Conservation (phyloP, 306 rosid species). For the Glycine latifolia region DNA sequence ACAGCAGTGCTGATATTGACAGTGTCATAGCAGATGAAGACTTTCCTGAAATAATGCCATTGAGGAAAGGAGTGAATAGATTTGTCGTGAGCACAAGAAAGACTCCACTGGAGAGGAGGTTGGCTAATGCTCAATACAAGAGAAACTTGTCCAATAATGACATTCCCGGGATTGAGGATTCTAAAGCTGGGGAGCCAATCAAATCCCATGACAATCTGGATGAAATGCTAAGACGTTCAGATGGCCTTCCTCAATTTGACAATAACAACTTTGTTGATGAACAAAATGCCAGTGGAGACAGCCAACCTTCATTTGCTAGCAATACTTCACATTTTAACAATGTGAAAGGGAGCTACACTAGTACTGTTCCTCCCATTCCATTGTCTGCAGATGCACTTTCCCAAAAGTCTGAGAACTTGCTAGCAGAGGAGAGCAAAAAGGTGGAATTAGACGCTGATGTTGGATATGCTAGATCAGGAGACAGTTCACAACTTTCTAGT, state of each 20-base stretch:
- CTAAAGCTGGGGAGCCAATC: constrained; percentile 33
- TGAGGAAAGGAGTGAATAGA: constrained; percentile 94
- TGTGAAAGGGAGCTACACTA: constrained; percentile 50
- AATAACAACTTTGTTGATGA: constrained; percentile 41
- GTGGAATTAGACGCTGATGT: constrained; percentile 21
- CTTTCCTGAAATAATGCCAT: constrained; percentile 97
- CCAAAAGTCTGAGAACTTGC: constrained; percentile 58
- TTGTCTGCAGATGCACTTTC: constrained; percentile 62
- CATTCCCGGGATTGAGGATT: constrained; percentile 44
- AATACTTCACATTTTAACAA: constrained; percentile 46
- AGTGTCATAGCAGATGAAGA: constrained; percentile 70
- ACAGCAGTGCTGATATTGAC: constrained; percentile 66
- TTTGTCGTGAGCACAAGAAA: constrained; percentile 95
- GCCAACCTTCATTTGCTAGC: constrained; percentile 40
- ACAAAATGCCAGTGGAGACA: constrained; percentile 37
- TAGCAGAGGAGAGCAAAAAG: constrained; percentile 46
- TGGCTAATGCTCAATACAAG: constrained; percentile 64
- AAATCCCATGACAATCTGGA: constrained; percentile 50
- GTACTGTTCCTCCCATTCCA: constrained; percentile 64
- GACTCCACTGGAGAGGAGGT: constrained; percentile 81
- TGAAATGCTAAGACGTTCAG: constrained; percentile 47
- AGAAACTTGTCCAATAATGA: constrained; percentile 63
- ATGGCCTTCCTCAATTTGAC: constrained; percentile 51
- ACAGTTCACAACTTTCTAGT: constrained; percentile 37
- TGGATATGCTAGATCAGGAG: constrained; percentile 43